Percentiles rank a stretch among this genome's conserved stretches.
These are phyloP conservation scores for Liriodendron chinense DNA, from an alignment of 164 flowering plant genomes.

Conservation along the genomic window DNA sequence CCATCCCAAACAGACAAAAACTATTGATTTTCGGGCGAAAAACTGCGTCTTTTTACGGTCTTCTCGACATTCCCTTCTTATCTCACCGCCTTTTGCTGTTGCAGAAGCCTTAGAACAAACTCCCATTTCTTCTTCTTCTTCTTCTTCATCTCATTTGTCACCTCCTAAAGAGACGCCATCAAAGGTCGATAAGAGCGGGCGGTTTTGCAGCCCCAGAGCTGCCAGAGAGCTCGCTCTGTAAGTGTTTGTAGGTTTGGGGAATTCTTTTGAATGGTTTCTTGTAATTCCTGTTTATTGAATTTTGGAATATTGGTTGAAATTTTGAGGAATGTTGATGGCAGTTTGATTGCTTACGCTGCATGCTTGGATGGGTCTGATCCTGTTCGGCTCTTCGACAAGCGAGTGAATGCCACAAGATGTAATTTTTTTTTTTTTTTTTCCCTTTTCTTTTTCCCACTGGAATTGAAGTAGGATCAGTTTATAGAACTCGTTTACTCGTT, in stretches of 20 bases:
- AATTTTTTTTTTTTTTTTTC: conserved; percentile 1
- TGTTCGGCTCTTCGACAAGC: conserved; percentile 75
- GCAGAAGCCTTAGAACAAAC: conserved; percentile 24
- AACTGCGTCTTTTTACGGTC: conserved; percentile 7
- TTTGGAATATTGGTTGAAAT: background rate
- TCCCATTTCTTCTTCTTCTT: conserved; percentile 15
- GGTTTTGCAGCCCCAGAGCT: conserved; percentile 93
- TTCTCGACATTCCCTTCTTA: conserved; percentile 17
- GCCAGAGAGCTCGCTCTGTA: conserved; percentile 91
- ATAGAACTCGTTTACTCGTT: no score
- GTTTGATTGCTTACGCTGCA: conserved; percentile 72
- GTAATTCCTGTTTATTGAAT: background rate
- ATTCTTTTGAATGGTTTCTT: background rate
- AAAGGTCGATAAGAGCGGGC: conserved; percentile 73
- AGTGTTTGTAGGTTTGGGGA: conserved; percentile 8
- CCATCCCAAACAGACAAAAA: conserved; percentile 5
- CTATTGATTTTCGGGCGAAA: background rate
- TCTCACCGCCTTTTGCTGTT: conserved; percentile 25
- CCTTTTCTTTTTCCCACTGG: background rate
- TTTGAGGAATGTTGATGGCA: conserved; percentile 17
- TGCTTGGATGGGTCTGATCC: conserved; percentile 94
- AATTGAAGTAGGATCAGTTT: background rate
- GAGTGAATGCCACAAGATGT: conserved; percentile 75
- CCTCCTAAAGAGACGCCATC: conserved; percentile 36
- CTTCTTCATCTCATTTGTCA: conserved; percentile 13